These are phyloP conservation scores for Daldinia sp. DNA, from an alignment of 2,329 filamentous ascomycete genomes.

Conservation along the genomic window DNA sequence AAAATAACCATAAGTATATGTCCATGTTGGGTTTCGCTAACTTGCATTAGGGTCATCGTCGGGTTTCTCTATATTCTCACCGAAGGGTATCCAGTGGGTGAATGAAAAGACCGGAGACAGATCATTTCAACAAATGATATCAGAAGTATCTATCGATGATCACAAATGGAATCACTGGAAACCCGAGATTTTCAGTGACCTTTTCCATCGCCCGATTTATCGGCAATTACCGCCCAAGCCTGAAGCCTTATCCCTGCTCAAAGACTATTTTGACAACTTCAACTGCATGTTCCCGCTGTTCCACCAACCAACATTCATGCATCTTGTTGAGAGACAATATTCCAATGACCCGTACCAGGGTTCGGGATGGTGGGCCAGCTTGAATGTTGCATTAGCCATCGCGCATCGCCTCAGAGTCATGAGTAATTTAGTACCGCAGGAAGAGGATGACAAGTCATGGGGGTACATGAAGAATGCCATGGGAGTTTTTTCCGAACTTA, in stretches of 20 bases:
- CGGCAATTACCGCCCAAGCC: constrained; percentile 84
- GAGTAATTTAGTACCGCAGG: constrained; percentile 90
- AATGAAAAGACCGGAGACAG: constrained; percentile 97
- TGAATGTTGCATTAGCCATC: constrained; percentile 95
- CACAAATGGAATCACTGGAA: constrained; percentile 99
- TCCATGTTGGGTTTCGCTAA: constrained; percentile 18
- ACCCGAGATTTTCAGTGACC: constrained; percentile 93
- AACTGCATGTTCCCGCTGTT: constrained; percentile 99
- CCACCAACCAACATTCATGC: constrained; percentile 98
- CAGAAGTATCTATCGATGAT: constrained; percentile 88
- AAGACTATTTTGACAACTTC: constrained; percentile 98
- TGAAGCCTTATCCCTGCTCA: constrained; percentile 88
- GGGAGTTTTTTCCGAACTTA: constrained; percentile 90
- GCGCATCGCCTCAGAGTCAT: constrained; percentile 92
- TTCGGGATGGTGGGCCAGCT: constrained; percentile 97
- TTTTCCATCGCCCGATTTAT: constrained; percentile 88
- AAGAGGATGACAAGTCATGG: constrained; percentile 96
- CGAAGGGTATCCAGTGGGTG: constrained; percentile 98
- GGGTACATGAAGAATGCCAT: constrained; percentile 96
- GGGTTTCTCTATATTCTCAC: constrained; percentile 98
- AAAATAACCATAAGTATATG: constrained; percentile 16
- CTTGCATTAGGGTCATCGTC: constrained; percentile 82
- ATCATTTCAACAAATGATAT: constrained; percentile 95
- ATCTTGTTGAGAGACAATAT: constrained; percentile 93
- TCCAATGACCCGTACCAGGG: constrained; percentile 92